Percentiles rank a stretch among this genome's conserved stretches.
These are phyloP conservation scores for Dysphania ambrosioides DNA, from an alignment of 148 eudicot species.

Conservation along the genomic window DNA sequence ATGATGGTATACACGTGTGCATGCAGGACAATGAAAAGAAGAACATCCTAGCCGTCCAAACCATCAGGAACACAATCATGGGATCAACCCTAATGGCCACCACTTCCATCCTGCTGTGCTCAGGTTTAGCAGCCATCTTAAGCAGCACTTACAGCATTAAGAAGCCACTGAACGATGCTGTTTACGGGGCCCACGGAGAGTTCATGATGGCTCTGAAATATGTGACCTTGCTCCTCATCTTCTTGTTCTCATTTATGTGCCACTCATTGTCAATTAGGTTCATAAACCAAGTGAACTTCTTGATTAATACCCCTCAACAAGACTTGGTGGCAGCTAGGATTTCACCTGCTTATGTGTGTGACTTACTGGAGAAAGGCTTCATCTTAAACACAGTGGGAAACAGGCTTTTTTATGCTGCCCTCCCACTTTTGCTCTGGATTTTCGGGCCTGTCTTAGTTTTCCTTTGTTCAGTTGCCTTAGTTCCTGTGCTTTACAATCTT, in stretches of 20 bases:
- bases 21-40: slow-evolving; percentile 91
- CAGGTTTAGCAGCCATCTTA: slow-evolving; percentile 80
- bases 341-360: slow-evolving; percentile 25
- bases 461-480: slow-evolving; percentile 26
- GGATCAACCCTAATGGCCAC: slow-evolving; percentile 98
- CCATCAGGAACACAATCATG: slow-evolving; percentile 89
- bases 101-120: slow-evolving; percentile 79
- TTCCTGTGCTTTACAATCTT: slow-evolving; percentile 37
- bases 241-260: slow-evolving; percentile 74
- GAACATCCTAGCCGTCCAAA: slow-evolving; percentile 90
- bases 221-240: slow-evolving; percentile 61
- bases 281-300: slow-evolving; percentile 74
- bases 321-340: slow-evolving; percentile 13
- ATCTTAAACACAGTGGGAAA: slow-evolving; percentile 32
- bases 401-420: slow-evolving; percentile 37
- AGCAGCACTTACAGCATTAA: slow-evolving; percentile 93
- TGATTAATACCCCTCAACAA: slow-evolving; percentile 27
- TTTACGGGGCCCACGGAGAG: slow-evolving; percentile 87
- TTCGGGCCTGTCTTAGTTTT: slow-evolving; percentile 37
- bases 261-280: slow-evolving; percentile 85
- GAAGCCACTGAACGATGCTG: slow-evolving; percentile 69
- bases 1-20: slow-evolving; percentile 21
- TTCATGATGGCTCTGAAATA: slow-evolving; percentile 87
- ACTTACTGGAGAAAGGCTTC: slow-evolving; percentile 33
- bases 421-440: slow-evolving; percentile 40